Base-by-base conservation (phyloP, 1,284 basidiomycete species). In the Grifola frondosa region DNA sequence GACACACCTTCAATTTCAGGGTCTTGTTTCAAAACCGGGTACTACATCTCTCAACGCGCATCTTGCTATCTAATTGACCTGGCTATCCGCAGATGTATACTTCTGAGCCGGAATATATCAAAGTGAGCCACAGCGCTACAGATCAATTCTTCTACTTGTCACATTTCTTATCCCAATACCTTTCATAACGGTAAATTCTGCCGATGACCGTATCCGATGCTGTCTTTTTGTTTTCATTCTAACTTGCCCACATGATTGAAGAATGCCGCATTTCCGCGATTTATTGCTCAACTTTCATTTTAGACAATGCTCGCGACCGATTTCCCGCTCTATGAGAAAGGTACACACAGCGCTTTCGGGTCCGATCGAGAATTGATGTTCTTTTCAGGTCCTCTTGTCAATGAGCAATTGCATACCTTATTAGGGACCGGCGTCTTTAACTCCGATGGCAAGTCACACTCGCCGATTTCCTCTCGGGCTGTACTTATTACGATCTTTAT, bases 381-480 rank as follows among this genome's bases (percentile, higher is more conserved):
- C 16, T 36, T 20, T 17, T 30, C 24, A 46, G 52, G 53, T 7
- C 44, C 46, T 4, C 19, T 42, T 8, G 46, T 60, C 21, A 36
- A 39, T 19, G 22, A 28, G 8, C 49, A 53, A 33, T 47, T 58
- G 29, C 20, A 52, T 15, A 53, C 61, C 6, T 50, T 70, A 5
- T 44, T 69, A 3, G 68, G 67, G 0, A 52, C 53, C 1, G 68
- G 68, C 1, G 67, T 69, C 5, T 69, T 70, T 58, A 69, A 69
- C 45, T 59, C 66, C 2, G 68, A 69, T 45, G 67, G 66, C 53
- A 36, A 26, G 52, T 50, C 11, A 37, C 23, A 19, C 3, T n/a
- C 9, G 13, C 11, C 30, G 15, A 21, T 20, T 15, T 21, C 17
- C 22, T 3, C 25, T 25, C 16, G 6, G 12, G 22, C n/a, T 28